These are phyloP conservation scores for Lolium rigidum DNA, from an alignment of 176 grass and related monocot species.

Conservation along the genomic window DNA sequence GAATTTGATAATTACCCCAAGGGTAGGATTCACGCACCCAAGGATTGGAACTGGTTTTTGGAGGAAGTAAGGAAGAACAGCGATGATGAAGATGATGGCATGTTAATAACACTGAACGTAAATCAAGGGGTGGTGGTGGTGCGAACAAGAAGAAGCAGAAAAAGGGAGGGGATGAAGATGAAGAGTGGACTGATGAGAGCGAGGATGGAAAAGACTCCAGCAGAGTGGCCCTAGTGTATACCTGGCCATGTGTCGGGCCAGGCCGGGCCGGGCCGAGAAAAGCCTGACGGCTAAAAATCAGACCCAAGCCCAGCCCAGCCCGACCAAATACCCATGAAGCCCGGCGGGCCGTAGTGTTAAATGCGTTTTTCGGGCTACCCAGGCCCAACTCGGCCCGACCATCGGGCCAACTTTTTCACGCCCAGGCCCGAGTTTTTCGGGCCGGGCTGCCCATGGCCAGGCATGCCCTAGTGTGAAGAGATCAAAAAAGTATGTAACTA, in stretches of 20 bases:
- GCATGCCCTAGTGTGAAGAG: conserved; percentile 49
- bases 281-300: too few relatives aligned
- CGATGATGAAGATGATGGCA: conserved; percentile 42
- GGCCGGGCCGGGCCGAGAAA: too few relatives aligned
- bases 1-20: conserved; percentile 77
- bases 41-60: conserved; percentile 86
- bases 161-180: conserved; percentile 45
- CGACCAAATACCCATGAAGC: too few relatives aligned
- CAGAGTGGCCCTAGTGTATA: conserved; percentile 37
- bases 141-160: conserved; percentile 52
- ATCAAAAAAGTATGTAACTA: conserved; percentile 55
- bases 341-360: too few relatives aligned
- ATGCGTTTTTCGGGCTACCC: too few relatives aligned
- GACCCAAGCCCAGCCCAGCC: too few relatives aligned
- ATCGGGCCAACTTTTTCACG: too few relatives aligned
- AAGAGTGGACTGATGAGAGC: conserved; percentile 66
- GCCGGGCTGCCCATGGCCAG: too few relatives aligned
- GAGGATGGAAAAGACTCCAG: conserved; percentile 54
- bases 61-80: conserved; percentile 47
- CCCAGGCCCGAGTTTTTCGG: too few relatives aligned
- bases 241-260: too few relatives aligned
- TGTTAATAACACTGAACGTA: neutral
- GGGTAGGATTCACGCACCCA: conserved; percentile 55
- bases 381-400: too few relatives aligned
- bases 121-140: conserved; percentile 21